phyloP scores from a whole-genome alignment of 2,329 filamentous ascomycete species.

The Cytospora chrysosperma region DNA sequence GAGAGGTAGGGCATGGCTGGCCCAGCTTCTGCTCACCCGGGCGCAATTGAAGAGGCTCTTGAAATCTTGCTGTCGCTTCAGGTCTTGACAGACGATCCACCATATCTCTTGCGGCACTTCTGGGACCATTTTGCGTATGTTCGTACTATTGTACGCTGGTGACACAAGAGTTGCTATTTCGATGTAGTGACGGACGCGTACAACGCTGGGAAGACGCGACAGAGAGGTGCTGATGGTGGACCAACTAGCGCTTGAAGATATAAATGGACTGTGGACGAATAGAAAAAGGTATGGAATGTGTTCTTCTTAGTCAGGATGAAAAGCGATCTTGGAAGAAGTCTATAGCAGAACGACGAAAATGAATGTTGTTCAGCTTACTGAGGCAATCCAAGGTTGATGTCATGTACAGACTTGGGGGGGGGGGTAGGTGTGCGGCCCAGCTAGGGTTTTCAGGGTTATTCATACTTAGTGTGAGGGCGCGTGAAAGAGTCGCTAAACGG shows the following conservation, averaged over 20 bases:
- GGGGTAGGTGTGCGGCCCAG: neutral
- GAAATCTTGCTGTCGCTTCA: conserved; percentile 57
- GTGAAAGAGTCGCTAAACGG: neutral
- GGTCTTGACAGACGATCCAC: conserved; percentile 59
- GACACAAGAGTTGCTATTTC: neutral
- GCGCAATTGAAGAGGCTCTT: conserved; percentile 60
- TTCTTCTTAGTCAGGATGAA: neutral
- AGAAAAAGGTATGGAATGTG: too few relatives aligned
- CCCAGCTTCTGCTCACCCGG: conserved; percentile 53
- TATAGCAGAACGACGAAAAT: neutral
- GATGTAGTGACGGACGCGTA: neutral
- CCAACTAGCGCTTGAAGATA: neutral
- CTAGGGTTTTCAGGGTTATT: neutral
- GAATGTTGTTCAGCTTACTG: neutral
- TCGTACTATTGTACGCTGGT: neutral
- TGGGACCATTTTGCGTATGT: conserved; percentile 9
- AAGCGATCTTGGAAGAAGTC: neutral
- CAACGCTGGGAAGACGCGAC: neutral
- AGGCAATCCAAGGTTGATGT: neutral
- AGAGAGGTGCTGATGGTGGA: neutral
- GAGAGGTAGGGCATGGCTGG: conserved; percentile 57
- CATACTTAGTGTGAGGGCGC: neutral
- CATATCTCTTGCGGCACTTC: conserved; percentile 58
- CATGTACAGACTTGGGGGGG: neutral
- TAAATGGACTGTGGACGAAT: too few relatives aligned